A percentile compares a stretch with the other conserved stretches of the same genome.
Evolutionary conservation across 345 rosid genomes (phyloP).

Genomic region (Passiflora organensis): DNA sequence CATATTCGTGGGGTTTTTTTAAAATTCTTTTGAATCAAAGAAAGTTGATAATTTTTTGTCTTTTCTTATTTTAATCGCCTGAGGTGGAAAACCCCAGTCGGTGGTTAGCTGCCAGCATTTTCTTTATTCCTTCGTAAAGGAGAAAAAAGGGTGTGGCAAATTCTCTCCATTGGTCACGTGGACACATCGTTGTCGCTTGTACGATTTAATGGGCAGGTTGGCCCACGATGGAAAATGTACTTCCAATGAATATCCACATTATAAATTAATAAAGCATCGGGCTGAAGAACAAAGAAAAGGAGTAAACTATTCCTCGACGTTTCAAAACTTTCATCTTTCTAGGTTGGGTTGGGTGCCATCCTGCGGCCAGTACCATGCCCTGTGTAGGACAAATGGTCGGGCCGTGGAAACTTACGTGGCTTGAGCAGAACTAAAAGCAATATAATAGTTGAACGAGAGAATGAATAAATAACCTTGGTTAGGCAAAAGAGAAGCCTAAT

Average conservation of each 20-base stretch:
- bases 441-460: too few species aligned
- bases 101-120: conserved; percentile 4
- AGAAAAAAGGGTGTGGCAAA: conserved; percentile 12
- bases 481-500: too few species aligned
- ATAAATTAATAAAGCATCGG: neutral
- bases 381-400: too few species aligned
- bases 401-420: neutral
- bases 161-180: conserved; percentile 34
- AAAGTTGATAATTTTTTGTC: neutral
- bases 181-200: conserved; percentile 25
- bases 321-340: too few species aligned
- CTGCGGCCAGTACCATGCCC: too few species aligned
- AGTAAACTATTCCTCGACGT: too few species aligned
- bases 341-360: too few species aligned
- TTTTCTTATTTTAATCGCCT: neutral
- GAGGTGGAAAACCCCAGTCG: neutral
- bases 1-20: conserved; percentile 3
- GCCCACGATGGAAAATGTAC: conserved; percentile 21
- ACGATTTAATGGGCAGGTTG: conserved; percentile 14
- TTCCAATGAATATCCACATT: neutral
- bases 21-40: neutral
- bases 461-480: too few species aligned
- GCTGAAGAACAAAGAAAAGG: neutral
- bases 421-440: too few species aligned
- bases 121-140: neutral